These are phyloP conservation scores for Pyrenopolyporus hunteri DNA, from an alignment of 495 filamentous ascomycete genomes.

Conservation along the genomic window DNA sequence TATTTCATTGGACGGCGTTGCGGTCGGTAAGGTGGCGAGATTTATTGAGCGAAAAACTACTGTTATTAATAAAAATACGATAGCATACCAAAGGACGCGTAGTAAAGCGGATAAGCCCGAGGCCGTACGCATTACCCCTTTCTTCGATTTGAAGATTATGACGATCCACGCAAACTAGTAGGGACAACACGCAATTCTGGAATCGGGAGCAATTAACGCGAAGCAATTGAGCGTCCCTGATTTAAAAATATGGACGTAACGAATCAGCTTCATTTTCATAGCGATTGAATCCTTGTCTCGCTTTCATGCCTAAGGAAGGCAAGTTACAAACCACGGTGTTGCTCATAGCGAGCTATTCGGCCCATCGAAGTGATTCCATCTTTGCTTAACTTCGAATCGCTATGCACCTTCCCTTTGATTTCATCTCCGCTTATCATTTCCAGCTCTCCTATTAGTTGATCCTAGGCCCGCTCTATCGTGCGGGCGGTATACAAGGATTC, in stretches of 20 bases:
- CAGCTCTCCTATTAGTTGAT: constrained; percentile 22
- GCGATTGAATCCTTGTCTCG: neutral
- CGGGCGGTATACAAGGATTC: constrained; percentile 11
- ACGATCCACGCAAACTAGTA: too few relatives aligned
- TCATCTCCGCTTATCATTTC: constrained; percentile 27
- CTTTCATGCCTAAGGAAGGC: constrained; percentile 11
- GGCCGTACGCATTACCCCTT: too few relatives aligned
- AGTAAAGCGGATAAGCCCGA: too few relatives aligned
- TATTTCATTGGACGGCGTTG: too few relatives aligned
- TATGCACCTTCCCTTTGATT: constrained; percentile 25
- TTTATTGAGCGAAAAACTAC: too few relatives aligned
- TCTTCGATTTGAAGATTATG: too few relatives aligned
- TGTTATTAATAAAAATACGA: too few relatives aligned
- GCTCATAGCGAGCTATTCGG: constrained; percentile 11
- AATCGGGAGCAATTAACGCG: too few relatives aligned
- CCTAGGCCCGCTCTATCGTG: neutral
- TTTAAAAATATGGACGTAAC: neutral
- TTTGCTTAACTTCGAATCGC: neutral
- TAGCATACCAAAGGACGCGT: too few relatives aligned
- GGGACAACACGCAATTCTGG: too few relatives aligned
- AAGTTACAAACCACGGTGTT: neutral
- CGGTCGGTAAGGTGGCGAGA: too few relatives aligned
- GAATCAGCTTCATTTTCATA: neutral
- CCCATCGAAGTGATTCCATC: constrained; percentile 12
- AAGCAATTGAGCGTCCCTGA: neutral